A percentile compares a stretch with the other conserved stretches of the same genome.
These are phyloP conservation scores for Cladorrhinum samala DNA, from an alignment of 495 filamentous ascomycete species.

Conservation along the genomic window DNA sequence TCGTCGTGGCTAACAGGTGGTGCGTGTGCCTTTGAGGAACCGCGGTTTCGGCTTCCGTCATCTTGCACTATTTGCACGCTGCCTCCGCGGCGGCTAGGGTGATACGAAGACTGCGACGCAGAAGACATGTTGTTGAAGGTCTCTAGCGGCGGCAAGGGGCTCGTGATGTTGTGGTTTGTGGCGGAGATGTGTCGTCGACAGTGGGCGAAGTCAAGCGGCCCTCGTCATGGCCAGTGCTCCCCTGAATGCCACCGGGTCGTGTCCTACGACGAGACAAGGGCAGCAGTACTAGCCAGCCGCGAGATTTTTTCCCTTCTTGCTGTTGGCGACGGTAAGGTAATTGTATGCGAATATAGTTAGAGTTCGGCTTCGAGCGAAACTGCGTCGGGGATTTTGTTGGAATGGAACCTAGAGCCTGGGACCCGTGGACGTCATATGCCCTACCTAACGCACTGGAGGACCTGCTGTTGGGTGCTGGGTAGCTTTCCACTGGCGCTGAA, in stretches of 20 bases:
- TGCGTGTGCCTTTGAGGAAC: constrained; percentile 33
- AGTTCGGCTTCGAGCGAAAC: too few relatives aligned
- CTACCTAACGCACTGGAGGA: too few relatives aligned
- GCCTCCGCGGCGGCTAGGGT: constrained; percentile 36
- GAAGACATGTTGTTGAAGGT: constrained; percentile 35
- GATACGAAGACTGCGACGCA: constrained; percentile 31
- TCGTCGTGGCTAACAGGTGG: constrained; percentile 54
- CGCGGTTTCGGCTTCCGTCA: constrained; percentile 28
- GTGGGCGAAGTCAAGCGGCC: not conserved
- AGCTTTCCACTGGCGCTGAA: not conserved
- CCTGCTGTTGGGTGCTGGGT: not conserved
- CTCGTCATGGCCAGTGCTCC: not conserved
- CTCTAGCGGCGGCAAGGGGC: constrained; percentile 8
- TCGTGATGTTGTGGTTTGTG: not conserved
- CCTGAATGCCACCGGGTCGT: too few relatives aligned
- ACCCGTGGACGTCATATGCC: not conserved
- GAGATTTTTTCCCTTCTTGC: too few relatives aligned
- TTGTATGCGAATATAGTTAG: too few relatives aligned
- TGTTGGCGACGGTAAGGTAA: too few relatives aligned
- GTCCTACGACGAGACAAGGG: too few relatives aligned
- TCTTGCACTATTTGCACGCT: constrained; percentile 35
- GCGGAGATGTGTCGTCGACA: not conserved
- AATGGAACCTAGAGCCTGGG: too few relatives aligned
- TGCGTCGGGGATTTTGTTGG: too few relatives aligned
- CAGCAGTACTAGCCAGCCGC: too few relatives aligned